These are phyloP conservation scores for Garcia nutans DNA, from an alignment of 345 rosid species.

Conservation along the genomic window DNA sequence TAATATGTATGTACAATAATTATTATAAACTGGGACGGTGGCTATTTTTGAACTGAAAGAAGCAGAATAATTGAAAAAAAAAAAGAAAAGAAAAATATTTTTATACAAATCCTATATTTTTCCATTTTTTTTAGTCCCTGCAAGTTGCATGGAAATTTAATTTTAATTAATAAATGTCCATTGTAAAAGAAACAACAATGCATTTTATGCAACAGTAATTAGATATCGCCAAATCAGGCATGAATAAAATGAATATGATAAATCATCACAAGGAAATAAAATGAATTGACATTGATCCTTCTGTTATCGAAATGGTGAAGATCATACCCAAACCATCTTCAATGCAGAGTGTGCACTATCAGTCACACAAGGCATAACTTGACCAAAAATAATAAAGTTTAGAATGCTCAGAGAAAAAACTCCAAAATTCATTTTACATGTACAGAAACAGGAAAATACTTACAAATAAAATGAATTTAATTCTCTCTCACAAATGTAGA, in stretches of 20 bases:
- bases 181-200: no score
- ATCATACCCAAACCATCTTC: constrained; percentile 9
- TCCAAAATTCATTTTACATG: constrained; percentile 41
- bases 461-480: constrained; percentile 15
- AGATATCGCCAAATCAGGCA: neutral
- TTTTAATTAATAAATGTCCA: no score
- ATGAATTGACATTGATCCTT: constrained; percentile 12
- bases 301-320: constrained; percentile 13
- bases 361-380: constrained; percentile 13
- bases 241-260: neutral
- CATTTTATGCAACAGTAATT: no score
- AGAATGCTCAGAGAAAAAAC: constrained; percentile 28
- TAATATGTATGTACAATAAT: no score
- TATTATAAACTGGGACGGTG: no score
- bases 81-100: no score
- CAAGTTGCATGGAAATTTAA: no score
- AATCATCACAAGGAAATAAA: neutral
- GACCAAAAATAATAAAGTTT: neutral
- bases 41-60: no score
- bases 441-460: constrained; percentile 28
- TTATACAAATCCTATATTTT: no score
- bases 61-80: no score
- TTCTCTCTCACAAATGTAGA: constrained; percentile 51
- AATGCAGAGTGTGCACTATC: constrained; percentile 8
- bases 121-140: no score